These are phyloP conservation scores for Saccharomycopsis hybrid DNA, from an alignment of 1,139 yeast species.

Conservation along the genomic window DNA sequence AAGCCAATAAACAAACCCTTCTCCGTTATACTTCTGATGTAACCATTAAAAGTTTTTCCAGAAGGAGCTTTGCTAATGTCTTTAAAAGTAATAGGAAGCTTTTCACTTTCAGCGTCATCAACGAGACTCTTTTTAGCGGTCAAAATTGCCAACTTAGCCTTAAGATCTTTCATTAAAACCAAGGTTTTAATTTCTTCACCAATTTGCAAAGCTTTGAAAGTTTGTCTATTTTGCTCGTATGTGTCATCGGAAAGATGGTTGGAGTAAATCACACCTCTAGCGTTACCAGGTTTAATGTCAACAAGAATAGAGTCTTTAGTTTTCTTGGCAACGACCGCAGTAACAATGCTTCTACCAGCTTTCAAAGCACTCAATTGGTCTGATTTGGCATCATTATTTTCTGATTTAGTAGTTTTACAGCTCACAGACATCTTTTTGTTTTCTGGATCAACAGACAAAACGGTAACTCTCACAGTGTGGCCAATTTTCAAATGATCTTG, in stretches of 20 bases:
- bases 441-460: constrained; percentile 51
- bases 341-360: constrained; percentile 58
- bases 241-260: constrained; percentile 77
- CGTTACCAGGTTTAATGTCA: constrained; percentile 48
- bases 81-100: constrained; percentile 51
- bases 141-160: constrained; percentile 52
- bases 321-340: constrained; percentile 67
- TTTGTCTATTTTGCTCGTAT: constrained; percentile 63
- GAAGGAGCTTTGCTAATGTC: constrained; percentile 44
- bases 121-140: constrained; percentile 64
- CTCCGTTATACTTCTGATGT: constrained; percentile 66
- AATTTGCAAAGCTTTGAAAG: constrained; percentile 48
- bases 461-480: constrained; percentile 73
- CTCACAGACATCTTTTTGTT: constrained; percentile 61
- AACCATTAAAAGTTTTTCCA: constrained; percentile 52
- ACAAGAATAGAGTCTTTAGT: constrained; percentile 66
- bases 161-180: constrained; percentile 61
- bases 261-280: constrained; percentile 66
- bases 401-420: constrained; percentile 38
- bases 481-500: constrained; percentile 75
- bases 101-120: constrained; percentile 49
- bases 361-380: constrained; percentile 41
- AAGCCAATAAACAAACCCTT: constrained; percentile 81
- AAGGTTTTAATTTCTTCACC: constrained; percentile 58
- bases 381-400: background rate